Evolutionary conservation across 1,284 basidiomycete species (phyloP).

Genomic region (Ceratobasidium sp.): DNA sequence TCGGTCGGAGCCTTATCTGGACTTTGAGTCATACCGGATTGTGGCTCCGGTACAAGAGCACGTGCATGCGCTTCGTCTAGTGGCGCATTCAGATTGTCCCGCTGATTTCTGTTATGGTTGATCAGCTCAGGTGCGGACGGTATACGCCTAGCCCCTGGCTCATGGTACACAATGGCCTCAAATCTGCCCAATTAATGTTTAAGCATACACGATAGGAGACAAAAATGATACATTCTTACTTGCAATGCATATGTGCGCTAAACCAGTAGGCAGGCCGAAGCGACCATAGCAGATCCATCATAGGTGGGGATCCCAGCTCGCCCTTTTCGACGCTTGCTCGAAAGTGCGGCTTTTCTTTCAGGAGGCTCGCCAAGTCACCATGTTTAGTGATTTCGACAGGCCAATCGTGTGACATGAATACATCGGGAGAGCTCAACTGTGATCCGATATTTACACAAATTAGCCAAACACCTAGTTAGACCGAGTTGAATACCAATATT

Average conservation of each 20-base stretch:
- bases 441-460: background rate
- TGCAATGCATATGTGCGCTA: constrained; percentile 91
- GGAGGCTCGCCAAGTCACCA: constrained; percentile 75
- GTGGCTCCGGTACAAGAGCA: background rate
- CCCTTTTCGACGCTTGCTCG: constrained; percentile 75
- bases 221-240: constrained; percentile 50
- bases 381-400: constrained; percentile 86
- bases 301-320: constrained; percentile 87
- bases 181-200: constrained; percentile 56
- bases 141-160: constrained; percentile 41
- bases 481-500: background rate
- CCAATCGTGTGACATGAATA: constrained; percentile 98
- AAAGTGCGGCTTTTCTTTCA: constrained; percentile 87
- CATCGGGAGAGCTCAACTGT: constrained; percentile 69
- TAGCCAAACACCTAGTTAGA: constrained; percentile 7
- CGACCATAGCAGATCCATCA: constrained; percentile 78
- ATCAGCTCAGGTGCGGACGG: constrained; percentile 10
- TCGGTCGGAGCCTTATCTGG: constrained; percentile 76
- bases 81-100: constrained; percentile 38
- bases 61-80: background rate
- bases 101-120: constrained; percentile 34
- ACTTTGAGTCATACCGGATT: constrained; percentile 54
- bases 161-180: constrained; percentile 75
- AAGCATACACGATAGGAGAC: background rate
- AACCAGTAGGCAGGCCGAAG: constrained; percentile 95